A percentile compares a stretch with the other conserved stretches of the same genome.
phyloP scores from a whole-genome alignment of 129 eudicot species.

The Apium graveolens region DNA sequence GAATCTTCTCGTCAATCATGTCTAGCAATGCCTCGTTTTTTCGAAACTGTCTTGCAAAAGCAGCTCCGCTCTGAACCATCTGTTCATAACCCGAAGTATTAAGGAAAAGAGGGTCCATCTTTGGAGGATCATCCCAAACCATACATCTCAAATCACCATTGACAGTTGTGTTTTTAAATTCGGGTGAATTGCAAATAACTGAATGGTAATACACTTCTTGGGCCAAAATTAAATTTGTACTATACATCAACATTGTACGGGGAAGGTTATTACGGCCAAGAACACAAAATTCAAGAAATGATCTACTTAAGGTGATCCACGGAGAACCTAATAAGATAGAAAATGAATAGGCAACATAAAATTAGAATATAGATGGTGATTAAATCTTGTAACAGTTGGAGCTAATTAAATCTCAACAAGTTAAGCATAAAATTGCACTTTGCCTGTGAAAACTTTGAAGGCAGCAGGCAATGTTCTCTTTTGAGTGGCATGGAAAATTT shows the following conservation, averaged over 20 bases:
- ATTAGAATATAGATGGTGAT: neutral
- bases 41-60: conserved; percentile 63
- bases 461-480: conserved; percentile 80
- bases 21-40: conserved; percentile 67
- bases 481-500: conserved; percentile 84
- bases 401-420: neutral
- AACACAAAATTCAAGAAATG: conserved; percentile 74
- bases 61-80: conserved; percentile 87
- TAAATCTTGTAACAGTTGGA: neutral
- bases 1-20: conserved; percentile 68
- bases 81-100: conserved; percentile 39
- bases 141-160: conserved; percentile 73
- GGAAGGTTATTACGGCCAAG: conserved; percentile 97
- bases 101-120: conserved; percentile 83
- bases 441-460: conserved; percentile 82
- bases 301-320: conserved; percentile 83
- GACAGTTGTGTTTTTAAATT: conserved; percentile 77
- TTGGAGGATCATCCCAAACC: conserved; percentile 94
- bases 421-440: conserved; percentile 6
- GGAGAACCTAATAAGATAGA: conserved; percentile 72
- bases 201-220: conserved; percentile 88
- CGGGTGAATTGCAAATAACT: conserved; percentile 77
- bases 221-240: conserved; percentile 54
- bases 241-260: conserved; percentile 76
- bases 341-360: neutral